Evolutionary conservation across 805 yeast genomes (phyloP).

Genomic region (Ogataea chonburiensis): DNA sequence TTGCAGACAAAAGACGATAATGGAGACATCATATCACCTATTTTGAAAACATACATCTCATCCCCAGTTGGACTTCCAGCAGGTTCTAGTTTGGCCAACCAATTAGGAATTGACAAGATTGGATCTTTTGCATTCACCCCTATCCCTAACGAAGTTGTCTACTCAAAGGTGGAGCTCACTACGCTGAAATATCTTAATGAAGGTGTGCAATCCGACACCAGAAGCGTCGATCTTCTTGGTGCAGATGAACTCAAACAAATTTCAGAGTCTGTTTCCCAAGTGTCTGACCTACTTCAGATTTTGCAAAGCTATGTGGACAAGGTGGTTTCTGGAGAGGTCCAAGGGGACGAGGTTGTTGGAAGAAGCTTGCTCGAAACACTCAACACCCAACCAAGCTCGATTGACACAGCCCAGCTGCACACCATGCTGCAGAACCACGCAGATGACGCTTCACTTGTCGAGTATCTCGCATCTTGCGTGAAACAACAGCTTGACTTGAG

Average conservation of each 20-base stretch:
- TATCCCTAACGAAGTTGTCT: constrained; percentile 61
- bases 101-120: constrained; percentile 39
- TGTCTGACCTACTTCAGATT: constrained; percentile 48
- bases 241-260: constrained; percentile 48
- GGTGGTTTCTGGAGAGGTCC: constrained; percentile 41
- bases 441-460: constrained; percentile 79
- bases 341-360: constrained; percentile 60
- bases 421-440: constrained; percentile 65
- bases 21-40: constrained; percentile 52
- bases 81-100: constrained; percentile 37
- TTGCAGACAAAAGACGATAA: constrained; percentile 53
- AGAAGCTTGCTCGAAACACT: constrained; percentile 60
- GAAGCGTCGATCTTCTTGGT: constrained; percentile 33
- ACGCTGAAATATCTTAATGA: constrained; percentile 49
- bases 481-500: constrained; percentile 82
- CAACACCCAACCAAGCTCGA: constrained; percentile 50
- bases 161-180: constrained; percentile 57
- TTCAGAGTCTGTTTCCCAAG: constrained; percentile 43
- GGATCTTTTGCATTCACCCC: constrained; percentile 70
- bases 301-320: constrained; percentile 48
- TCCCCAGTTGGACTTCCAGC: constrained; percentile 63
- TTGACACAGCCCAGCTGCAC: constrained; percentile 52
- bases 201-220: constrained; percentile 35
- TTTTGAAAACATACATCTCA: constrained; percentile 68
- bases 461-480: constrained; percentile 77